These are phyloP conservation scores for Heliosperma pusillum DNA, from an alignment of 148 eudicot species.

Conservation along the genomic window DNA sequence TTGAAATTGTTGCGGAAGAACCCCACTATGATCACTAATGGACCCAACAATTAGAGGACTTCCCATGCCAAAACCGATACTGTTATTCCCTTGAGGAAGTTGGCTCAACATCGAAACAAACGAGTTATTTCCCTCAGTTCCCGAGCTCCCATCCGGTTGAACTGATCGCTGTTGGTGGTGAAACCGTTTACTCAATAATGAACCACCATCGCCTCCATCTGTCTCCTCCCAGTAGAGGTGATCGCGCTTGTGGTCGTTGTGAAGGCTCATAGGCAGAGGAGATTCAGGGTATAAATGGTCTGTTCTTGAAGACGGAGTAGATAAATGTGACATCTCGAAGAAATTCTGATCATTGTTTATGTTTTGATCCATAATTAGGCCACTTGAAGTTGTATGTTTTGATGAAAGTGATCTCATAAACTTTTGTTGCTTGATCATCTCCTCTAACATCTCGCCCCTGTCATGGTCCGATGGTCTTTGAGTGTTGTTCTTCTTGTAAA, in stretches of 20 bases:
- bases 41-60: constrained; percentile 26
- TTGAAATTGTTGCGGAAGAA: constrained; percentile 29
- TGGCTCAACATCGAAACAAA: constrained; percentile 31
- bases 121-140: constrained; percentile 28
- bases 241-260: neutral
- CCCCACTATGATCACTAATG: constrained; percentile 18
- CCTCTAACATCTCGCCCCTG: constrained; percentile 31
- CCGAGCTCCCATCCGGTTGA: constrained; percentile 23
- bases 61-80: constrained; percentile 21
- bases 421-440: constrained; percentile 35
- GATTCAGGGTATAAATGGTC: neutral
- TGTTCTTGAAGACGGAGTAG: constrained; percentile 14
- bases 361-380: constrained; percentile 15
- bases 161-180: neutral
- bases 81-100: constrained; percentile 26
- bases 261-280: neutral
- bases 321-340: constrained; percentile 25
- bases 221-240: constrained; percentile 27
- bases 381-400: constrained; percentile 11
- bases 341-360: constrained; percentile 14
- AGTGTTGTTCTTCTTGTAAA: constrained; percentile 44
- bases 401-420: constrained; percentile 26
- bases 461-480: constrained; percentile 30
- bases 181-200: constrained; percentile 28
- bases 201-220: constrained; percentile 29